Conservation (phyloP, 202 grass and related monocot species). For the Musa balbisiana region DNA sequence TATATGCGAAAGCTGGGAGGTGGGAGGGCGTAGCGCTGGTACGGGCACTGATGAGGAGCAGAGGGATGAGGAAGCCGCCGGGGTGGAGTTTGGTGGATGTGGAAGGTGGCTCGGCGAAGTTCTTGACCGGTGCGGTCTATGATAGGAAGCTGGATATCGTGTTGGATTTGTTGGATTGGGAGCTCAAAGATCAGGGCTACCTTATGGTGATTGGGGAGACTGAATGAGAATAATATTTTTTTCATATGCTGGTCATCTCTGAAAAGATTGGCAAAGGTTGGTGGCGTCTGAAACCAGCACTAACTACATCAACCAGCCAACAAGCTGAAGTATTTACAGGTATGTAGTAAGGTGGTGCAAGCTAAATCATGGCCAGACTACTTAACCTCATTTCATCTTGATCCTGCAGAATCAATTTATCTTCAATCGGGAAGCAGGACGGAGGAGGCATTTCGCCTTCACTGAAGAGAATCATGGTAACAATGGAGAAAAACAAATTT, state of each 20-base stretch:
- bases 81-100: constrained; percentile 38
- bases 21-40: constrained; percentile 33
- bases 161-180: constrained; percentile 30
- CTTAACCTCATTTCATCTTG: neutral
- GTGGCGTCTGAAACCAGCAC: neutral
- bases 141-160: constrained; percentile 25
- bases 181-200: constrained; percentile 37
- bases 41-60: constrained; percentile 29
- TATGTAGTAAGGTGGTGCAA: too few relatives aligned
- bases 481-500: too few relatives aligned
- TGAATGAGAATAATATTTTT: constrained; percentile 2
- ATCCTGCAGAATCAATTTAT: neutral
- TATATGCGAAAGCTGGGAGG: constrained; percentile 28
- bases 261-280: too few relatives aligned
- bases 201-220: constrained; percentile 4
- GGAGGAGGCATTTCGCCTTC: too few relatives aligned
- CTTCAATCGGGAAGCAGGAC: too few relatives aligned
- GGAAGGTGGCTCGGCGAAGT: constrained; percentile 14
- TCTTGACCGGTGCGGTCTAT: constrained; percentile 21
- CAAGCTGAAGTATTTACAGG: neutral
- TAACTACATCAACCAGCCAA: neutral
- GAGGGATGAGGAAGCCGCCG: constrained; percentile 32
- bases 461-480: too few relatives aligned
- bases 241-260: too few relatives aligned
- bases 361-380: neutral